phyloP scores from a whole-genome alignment of 2,329 filamentous ascomycete genomes.

The Tolypocladium nubicola region DNA sequence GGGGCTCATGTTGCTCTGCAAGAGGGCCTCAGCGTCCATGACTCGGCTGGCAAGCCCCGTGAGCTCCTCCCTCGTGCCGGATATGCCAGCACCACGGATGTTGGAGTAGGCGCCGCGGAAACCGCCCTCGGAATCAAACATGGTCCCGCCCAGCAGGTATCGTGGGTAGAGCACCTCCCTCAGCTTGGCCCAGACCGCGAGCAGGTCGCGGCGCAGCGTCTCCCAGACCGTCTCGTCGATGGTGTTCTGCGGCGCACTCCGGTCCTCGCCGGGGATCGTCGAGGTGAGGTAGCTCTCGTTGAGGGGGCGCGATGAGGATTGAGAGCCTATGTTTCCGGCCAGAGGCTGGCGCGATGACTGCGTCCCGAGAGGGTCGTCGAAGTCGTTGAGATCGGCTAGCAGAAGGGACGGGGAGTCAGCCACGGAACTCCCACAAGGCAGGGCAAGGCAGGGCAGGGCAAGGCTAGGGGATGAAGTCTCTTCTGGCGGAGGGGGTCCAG shows the following conservation, averaged over 20 bases:
- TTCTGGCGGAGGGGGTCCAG: neutral
- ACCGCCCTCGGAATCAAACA: slow-evolving; percentile 45
- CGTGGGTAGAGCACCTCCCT: slow-evolving; percentile 92
- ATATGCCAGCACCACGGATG: slow-evolving; percentile 46
- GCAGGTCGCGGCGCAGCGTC: slow-evolving; percentile 82
- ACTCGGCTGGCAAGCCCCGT: slow-evolving; percentile 50
- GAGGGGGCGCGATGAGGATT: slow-evolving; percentile 42
- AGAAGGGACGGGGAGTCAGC: neutral
- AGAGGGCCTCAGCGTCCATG: slow-evolving; percentile 51
- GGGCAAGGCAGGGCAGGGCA: neutral
- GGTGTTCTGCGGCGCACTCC: slow-evolving; percentile 78
- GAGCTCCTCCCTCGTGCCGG: slow-evolving; percentile 51
- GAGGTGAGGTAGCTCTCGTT: slow-evolving; percentile 80
- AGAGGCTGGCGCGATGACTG: slow-evolving; percentile 67
- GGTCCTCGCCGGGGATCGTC: slow-evolving; percentile 84
- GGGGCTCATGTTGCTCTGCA: slow-evolving; percentile 70
- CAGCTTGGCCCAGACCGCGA: slow-evolving; percentile 97
- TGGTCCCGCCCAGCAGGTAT: slow-evolving; percentile 69
- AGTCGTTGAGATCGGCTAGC: slow-evolving; percentile 76
- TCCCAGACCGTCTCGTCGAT: slow-evolving; percentile 98
- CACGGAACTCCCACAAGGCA: neutral
- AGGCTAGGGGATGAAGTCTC: neutral
- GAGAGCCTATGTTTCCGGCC: slow-evolving; percentile 69
- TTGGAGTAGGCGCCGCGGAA: slow-evolving; percentile 53
- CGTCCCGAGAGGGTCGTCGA: slow-evolving; percentile 71